A percentile compares a stretch with the other conserved stretches of the same genome.
Conservation (phyloP, 2,329 filamentous ascomycete species). For the Apiospora malaysiana region DNA sequence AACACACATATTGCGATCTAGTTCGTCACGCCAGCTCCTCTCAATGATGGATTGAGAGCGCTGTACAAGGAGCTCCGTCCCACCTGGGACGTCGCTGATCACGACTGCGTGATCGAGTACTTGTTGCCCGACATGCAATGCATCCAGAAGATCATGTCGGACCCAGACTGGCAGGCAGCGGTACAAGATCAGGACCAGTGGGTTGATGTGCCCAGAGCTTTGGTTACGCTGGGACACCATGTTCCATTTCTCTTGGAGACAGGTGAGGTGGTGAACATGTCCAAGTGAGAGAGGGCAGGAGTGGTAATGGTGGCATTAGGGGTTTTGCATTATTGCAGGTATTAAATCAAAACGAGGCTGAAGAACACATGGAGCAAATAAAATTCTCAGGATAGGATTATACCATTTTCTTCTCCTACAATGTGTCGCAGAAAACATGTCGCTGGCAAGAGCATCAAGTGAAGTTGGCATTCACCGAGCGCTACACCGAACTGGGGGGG, state of each 20-base stretch:
- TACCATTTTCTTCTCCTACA: too few relatives aligned
- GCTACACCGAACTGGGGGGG: too few relatives aligned
- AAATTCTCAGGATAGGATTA: too few relatives aligned
- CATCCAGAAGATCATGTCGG: conserved; percentile 33
- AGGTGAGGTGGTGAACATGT: conserved; percentile 35
- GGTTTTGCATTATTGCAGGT: too few relatives aligned
- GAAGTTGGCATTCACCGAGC: too few relatives aligned
- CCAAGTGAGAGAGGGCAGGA: conserved; percentile 19
- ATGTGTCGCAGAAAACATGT: neutral
- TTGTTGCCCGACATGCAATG: conserved; percentile 29
- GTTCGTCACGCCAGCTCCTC: conserved; percentile 32
- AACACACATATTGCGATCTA: conserved; percentile 24
- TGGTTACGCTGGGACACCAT: conserved; percentile 34
- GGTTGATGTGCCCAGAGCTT: conserved; percentile 35
- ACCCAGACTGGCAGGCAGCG: conserved; percentile 34
- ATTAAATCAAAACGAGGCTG: too few relatives aligned
- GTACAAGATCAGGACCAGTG: conserved; percentile 39
- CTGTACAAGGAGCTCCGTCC: conserved; percentile 27
- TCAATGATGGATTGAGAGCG: conserved; percentile 32
- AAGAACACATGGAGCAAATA: too few relatives aligned
- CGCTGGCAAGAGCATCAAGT: neutral
- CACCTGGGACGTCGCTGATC: conserved; percentile 33
- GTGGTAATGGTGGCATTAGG: neutral
- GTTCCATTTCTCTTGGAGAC: conserved; percentile 35
- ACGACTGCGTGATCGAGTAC: conserved; percentile 40